These are phyloP conservation scores for Didymella exigua DNA, from an alignment of 2,329 filamentous ascomycete genomes.

Conservation along the genomic window DNA sequence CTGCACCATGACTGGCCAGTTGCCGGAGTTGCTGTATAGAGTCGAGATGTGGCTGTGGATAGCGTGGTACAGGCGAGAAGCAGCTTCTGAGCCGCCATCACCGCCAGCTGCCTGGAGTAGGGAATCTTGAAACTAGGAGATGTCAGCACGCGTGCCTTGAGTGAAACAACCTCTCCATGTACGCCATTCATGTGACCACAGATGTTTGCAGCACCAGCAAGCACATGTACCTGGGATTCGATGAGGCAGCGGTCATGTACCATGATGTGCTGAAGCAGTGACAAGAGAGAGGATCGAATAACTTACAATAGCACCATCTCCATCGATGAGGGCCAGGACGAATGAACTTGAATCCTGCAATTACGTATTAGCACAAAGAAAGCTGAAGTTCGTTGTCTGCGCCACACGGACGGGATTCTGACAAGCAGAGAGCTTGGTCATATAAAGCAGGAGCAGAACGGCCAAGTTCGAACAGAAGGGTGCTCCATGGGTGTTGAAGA, in stretches of 20 bases:
- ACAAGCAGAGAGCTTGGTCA: too few relatives aligned
- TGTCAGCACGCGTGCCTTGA: neutral
- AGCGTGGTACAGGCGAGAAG: constrained; percentile 50
- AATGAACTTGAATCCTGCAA: constrained; percentile 49
- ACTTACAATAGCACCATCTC: constrained; percentile 56
- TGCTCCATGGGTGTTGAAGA: too few relatives aligned
- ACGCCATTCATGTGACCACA: neutral
- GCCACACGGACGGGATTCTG: too few relatives aligned
- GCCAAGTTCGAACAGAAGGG: too few relatives aligned
- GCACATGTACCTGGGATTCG: neutral
- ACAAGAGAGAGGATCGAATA: too few relatives aligned
- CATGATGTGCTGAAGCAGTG: too few relatives aligned
- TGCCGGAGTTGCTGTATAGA: constrained; percentile 49
- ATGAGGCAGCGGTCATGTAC: too few relatives aligned
- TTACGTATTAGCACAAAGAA: constrained; percentile 1
- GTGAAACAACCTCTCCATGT: neutral
- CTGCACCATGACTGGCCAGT: constrained; percentile 55
- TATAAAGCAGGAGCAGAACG: too few relatives aligned
- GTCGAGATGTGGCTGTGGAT: constrained; percentile 51
- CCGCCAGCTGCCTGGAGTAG: constrained; percentile 48
- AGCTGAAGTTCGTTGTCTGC: too few relatives aligned
- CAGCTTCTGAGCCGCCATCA: constrained; percentile 55
- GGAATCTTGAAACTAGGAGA: constrained; percentile 51
- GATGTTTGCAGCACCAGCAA: too few relatives aligned
- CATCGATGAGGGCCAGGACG: constrained; percentile 55